These are phyloP conservation scores for Euphorbia peplus DNA, from an alignment of 345 rosid species.

Conservation along the genomic window DNA sequence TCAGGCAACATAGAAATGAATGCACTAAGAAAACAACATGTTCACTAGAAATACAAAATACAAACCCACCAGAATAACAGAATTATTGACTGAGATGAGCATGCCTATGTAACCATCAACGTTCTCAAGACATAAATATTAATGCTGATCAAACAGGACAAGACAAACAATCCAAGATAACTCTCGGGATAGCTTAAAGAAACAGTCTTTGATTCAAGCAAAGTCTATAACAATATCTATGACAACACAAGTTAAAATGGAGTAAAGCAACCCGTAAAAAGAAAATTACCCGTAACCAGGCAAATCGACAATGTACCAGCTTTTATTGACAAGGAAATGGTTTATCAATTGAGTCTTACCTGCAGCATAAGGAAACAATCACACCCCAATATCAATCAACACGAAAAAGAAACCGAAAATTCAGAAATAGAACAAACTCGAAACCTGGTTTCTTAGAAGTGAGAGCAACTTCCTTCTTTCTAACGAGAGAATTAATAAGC, in stretches of 20 bases:
- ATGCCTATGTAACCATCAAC: background rate
- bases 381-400: background rate
- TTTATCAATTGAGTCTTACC: conserved; percentile 97
- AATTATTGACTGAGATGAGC: background rate
- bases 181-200: background rate
- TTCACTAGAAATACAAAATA: background rate
- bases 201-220: background rate
- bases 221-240: background rate
- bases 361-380: conserved; percentile 27
- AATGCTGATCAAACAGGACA: background rate
- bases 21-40: background rate
- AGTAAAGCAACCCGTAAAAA: background rate
- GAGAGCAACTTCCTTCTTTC: conserved; percentile 85
- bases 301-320: conserved; percentile 95
- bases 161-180: background rate
- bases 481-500: conserved; percentile 76
- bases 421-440: background rate
- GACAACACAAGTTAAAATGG: background rate
- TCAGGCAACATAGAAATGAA: background rate
- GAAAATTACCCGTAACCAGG: conserved; percentile 88
- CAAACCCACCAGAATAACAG: background rate
- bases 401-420: background rate
- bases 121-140: too few species aligned
- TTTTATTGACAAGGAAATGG: conserved; percentile 88
- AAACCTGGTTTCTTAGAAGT: conserved; percentile 96